Conservation (phyloP, 768 basidiomycete genomes). For the Lactifluus pinguis region DNA sequence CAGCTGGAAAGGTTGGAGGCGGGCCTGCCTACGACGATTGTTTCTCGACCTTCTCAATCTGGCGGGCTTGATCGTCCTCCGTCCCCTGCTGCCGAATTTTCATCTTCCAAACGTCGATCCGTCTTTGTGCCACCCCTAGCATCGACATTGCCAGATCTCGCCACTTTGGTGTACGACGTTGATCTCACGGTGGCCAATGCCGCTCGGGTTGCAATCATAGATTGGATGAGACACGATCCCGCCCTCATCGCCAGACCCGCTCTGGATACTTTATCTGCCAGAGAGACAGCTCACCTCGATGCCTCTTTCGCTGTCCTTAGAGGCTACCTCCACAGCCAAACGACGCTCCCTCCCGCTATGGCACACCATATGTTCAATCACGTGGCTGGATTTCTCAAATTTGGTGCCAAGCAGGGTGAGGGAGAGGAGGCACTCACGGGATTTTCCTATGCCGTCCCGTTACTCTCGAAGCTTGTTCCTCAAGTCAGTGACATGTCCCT, state of each 20-base stretch:
- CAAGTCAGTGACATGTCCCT: slow-evolving; percentile 68
- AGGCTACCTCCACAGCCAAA: slow-evolving; percentile 48
- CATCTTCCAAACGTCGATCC: slow-evolving; percentile 41
- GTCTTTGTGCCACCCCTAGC: slow-evolving; percentile 59
- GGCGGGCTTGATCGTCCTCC: slow-evolving; percentile 24
- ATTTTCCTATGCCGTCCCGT: slow-evolving; percentile 46
- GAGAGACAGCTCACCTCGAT: slow-evolving; percentile 38
- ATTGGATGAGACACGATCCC: slow-evolving; percentile 70
- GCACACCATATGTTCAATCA: slow-evolving; percentile 63
- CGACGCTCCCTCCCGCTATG: slow-evolving; percentile 51
- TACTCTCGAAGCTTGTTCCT: slow-evolving; percentile 47
- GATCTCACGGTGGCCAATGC: slow-evolving; percentile 46
- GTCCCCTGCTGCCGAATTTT: background rate
- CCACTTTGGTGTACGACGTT: slow-evolving; percentile 42
- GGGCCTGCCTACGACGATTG: slow-evolving; percentile 22
- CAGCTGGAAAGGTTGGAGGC: slow-evolving; percentile 45
- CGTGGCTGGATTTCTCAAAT: slow-evolving; percentile 58
- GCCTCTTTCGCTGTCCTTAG: slow-evolving; percentile 45
- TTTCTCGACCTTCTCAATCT: slow-evolving; percentile 22
- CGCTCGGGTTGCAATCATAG: slow-evolving; percentile 48
- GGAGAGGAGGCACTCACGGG: slow-evolving; percentile 36
- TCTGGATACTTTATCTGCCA: slow-evolving; percentile 49
- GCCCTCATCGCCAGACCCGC: slow-evolving; percentile 53
- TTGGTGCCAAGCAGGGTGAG: slow-evolving; percentile 36
- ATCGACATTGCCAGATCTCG: slow-evolving; percentile 44